Conservation (phyloP, 2,329 filamentous ascomycete genomes). For the Exserohilum turcica region DNA sequence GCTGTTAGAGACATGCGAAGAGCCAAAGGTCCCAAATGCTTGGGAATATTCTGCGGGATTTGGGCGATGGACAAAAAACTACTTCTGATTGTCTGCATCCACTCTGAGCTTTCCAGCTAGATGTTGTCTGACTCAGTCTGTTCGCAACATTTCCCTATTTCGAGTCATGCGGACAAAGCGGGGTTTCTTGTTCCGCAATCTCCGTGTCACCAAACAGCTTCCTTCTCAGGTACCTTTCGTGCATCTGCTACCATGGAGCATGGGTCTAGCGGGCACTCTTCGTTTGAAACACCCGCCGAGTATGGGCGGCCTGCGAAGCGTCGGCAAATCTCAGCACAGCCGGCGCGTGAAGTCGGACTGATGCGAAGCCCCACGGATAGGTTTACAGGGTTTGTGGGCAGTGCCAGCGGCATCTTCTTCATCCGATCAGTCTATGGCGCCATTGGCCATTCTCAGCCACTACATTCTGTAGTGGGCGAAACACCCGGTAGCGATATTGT, state of each 20-base stretch:
- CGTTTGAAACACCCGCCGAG: not conserved
- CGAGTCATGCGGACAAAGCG: not conserved
- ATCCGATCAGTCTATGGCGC: constrained; percentile 61
- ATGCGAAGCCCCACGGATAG: constrained; percentile 59
- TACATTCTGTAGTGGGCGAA: constrained; percentile 18
- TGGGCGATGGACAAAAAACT: constrained; percentile 4
- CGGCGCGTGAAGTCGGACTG: constrained; percentile 52
- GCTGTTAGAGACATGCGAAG: constrained; percentile 2
- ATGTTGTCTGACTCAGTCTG: not conserved
- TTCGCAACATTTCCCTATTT: not conserved
- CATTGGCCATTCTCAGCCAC: constrained; percentile 44
- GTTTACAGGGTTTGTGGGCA: constrained; percentile 61
- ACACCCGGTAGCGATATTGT: constrained; percentile 52
- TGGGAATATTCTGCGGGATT: not conserved
- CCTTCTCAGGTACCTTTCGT: not conserved
- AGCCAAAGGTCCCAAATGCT: constrained; percentile 2
- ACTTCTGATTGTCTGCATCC: not conserved
- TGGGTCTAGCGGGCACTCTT: constrained; percentile 5
- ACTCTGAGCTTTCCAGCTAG: not conserved
- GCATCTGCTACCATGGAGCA: constrained; percentile 11
- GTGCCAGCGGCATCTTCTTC: constrained; percentile 64
- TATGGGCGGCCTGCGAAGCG: constrained; percentile 20
- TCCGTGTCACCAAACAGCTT: not conserved
- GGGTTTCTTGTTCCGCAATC: not conserved
- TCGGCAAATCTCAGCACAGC: constrained; percentile 20